Percentiles rank a stretch among this genome's conserved stretches.
phyloP scores from a whole-genome alignment of 148 eudicot genomes.

The Rheum nobile region DNA sequence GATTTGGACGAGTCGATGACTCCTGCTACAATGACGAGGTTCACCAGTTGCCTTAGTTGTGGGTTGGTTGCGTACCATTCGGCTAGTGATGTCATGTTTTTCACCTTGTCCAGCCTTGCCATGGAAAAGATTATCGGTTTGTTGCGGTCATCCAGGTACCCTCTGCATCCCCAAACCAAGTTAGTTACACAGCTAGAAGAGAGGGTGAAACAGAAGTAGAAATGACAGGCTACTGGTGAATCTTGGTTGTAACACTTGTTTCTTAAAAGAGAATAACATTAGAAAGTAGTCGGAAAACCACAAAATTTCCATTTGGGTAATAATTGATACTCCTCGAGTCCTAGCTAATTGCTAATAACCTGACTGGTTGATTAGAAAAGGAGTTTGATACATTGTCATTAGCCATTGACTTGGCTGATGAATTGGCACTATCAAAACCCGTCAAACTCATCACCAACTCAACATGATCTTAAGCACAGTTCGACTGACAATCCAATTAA shows the following conservation, averaged over 20 bases:
- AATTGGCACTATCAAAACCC: too few relatives aligned
- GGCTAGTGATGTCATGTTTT: conserved; percentile 51
- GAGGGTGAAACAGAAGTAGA: neutral
- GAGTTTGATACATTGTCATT: too few relatives aligned
- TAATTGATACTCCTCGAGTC: too few relatives aligned
- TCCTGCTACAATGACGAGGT: conserved; percentile 54
- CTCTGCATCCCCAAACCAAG: conserved; percentile 23
- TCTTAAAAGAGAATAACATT: too few relatives aligned
- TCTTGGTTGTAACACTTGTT: too few relatives aligned
- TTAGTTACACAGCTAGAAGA: neutral
- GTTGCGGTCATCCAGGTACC: conserved; percentile 39
- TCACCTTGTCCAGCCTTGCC: conserved; percentile 67
- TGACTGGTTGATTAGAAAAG: neutral
- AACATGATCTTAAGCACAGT: too few relatives aligned
- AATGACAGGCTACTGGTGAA: neutral
- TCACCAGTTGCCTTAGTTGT: conserved; percentile 33
- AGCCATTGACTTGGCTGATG: too few relatives aligned
- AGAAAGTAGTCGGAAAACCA: too few relatives aligned
- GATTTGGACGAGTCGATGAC: conserved; percentile 53
- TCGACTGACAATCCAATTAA: too few relatives aligned
- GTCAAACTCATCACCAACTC: neutral
- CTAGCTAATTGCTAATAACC: neutral
- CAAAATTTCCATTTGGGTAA: neutral
- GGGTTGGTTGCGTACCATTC: conserved; percentile 52
- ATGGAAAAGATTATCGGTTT: conserved; percentile 61